phyloP scores from a whole-genome alignment of 192 early-diverging fungal genomes.

The Backusella macrospora region DNA sequence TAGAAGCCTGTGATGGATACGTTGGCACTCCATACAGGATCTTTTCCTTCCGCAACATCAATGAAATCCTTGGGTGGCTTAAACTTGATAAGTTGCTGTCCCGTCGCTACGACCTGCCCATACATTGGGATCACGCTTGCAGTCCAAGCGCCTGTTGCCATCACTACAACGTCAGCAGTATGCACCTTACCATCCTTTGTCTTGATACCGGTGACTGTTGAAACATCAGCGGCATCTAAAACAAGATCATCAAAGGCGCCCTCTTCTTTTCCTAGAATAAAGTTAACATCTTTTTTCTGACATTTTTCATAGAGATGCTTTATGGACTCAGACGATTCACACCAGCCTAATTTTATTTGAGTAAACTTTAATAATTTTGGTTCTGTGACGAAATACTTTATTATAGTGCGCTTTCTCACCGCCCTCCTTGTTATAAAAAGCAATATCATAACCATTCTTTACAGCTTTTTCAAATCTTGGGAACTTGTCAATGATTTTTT shows the following conservation, averaged over 20 bases:
- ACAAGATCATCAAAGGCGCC: background rate
- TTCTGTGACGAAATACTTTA: background rate
- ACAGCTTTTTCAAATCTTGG: constrained; percentile 33
- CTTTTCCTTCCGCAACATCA: constrained; percentile 11
- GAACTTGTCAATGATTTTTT: constrained; percentile 28
- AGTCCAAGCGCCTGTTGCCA: constrained; percentile 58
- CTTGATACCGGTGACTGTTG: constrained; percentile 38
- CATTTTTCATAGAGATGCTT: constrained; percentile 35
- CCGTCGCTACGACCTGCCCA: constrained; percentile 44
- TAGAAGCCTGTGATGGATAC: constrained; percentile 43
- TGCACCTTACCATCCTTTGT: constrained; percentile 48
- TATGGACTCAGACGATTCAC: constrained; percentile 35
- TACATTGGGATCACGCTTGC: constrained; percentile 46
- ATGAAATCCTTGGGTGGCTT: constrained; percentile 28
- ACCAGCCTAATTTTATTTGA: constrained; percentile 35
- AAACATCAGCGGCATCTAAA: background rate
- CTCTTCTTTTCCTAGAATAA: constrained; percentile 7
- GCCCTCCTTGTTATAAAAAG: constrained; percentile 36
- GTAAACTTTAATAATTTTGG: background rate
- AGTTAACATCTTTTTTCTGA: constrained; percentile 24
- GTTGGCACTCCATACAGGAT: constrained; percentile 59
- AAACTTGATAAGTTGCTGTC: constrained; percentile 57
- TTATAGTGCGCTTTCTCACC: constrained; percentile 15
- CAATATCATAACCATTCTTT: constrained; percentile 29
- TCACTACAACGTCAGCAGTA: constrained; percentile 40